Percentiles rank a stretch among this genome's conserved stretches.
These are phyloP conservation scores for Brassica napus DNA, from an alignment of 345 rosid species.

Conservation along the genomic window DNA sequence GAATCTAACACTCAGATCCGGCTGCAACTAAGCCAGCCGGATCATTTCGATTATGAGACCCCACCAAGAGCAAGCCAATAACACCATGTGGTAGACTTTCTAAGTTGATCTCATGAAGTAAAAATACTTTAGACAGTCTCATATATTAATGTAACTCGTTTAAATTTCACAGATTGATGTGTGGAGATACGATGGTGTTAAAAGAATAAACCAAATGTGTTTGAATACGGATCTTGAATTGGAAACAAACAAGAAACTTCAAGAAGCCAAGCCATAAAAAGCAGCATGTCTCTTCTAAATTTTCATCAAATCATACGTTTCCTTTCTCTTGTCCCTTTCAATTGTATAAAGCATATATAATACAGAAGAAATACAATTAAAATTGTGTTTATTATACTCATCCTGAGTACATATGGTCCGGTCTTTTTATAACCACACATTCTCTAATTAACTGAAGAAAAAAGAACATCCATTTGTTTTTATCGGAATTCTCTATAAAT, in stretches of 20 bases:
- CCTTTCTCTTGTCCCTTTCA: conserved; percentile 19
- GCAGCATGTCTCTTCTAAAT: conserved; percentile 29
- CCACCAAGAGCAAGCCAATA: conserved; percentile 41
- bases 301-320: conserved; percentile 14
- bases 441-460: neutral
- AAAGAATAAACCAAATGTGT: conserved; percentile 31
- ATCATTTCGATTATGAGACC: conserved; percentile 37
- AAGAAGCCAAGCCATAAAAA: conserved; percentile 25
- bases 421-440: neutral
- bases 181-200: conserved; percentile 15
- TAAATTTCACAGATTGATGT: conserved; percentile 24
- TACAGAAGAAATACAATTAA: conserved; percentile 1
- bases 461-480: neutral
- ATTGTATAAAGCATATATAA: conserved; percentile 25
- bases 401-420: conserved; percentile 3
- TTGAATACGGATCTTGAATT: conserved; percentile 16
- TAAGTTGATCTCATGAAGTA: neutral
- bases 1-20: conserved; percentile 43
- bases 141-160: conserved; percentile 4
- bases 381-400: conserved; percentile 12
- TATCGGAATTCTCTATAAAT: no score
- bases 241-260: conserved; percentile 9
- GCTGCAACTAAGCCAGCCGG: conserved; percentile 60
- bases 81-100: neutral
- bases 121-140: neutral